Evolutionary conservation across 305 asterid genomes (phyloP).

Genomic region (Fraxinus albicans): DNA sequence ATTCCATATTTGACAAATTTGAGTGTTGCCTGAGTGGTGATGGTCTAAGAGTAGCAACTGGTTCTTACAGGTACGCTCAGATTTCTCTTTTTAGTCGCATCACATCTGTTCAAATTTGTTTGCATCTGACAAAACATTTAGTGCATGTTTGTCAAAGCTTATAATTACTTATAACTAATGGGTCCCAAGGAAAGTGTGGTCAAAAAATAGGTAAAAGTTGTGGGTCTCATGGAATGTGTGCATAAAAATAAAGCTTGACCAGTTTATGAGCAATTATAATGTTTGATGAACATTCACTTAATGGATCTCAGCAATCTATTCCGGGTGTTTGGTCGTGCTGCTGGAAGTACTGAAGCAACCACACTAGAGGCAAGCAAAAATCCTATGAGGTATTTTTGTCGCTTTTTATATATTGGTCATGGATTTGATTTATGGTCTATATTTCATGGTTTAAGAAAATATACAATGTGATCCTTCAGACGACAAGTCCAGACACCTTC

Average conservation of each 20-base stretch:
- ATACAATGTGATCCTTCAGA: slow-evolving; percentile 37
- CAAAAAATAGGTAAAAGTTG: not conserved
- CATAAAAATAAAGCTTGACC: not conserved
- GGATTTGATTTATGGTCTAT: slow-evolving; percentile 6
- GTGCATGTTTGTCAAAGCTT: not conserved
- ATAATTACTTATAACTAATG: not conserved
- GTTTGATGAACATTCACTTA: not conserved
- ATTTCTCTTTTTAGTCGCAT: slow-evolving; percentile 12
- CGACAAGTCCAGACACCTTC: slow-evolving; percentile 86
- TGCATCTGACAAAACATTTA: not conserved
- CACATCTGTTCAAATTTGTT: not conserved
- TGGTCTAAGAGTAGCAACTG: slow-evolving; percentile 90
- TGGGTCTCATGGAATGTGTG: not conserved
- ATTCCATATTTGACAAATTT: slow-evolving; percentile 92
- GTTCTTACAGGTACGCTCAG: slow-evolving; percentile 78
- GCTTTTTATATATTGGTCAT: slow-evolving; percentile 7
- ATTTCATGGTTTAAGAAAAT: slow-evolving; percentile 20
- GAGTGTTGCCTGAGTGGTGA: slow-evolving; percentile 99
- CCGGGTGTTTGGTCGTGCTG: slow-evolving; percentile 85
- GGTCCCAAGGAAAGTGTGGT: not conserved
- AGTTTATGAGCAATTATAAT: not conserved
- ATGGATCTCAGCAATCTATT: slow-evolving; percentile 75
- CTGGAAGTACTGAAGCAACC: slow-evolving; percentile 82
- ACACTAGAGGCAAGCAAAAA: slow-evolving; percentile 96
- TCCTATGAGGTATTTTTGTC: slow-evolving; percentile 74